These are phyloP conservation scores for Leonotis leonurus DNA, from an alignment of 257 asterid genomes.

Conservation along the genomic window DNA sequence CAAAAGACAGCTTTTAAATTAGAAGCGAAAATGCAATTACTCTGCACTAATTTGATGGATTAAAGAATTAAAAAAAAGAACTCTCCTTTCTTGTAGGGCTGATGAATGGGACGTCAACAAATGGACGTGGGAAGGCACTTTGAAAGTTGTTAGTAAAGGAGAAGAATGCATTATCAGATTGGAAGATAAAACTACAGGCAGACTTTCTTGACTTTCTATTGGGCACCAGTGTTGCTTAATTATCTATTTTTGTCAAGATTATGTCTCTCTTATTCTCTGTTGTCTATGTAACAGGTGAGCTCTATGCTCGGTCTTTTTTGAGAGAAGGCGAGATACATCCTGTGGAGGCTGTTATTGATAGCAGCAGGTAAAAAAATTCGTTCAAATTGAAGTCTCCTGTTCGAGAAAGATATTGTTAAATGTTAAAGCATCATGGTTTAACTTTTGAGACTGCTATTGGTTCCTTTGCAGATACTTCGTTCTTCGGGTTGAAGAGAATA, in stretches of 20 bases:
- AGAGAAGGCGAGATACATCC: slow-evolving; percentile 99
- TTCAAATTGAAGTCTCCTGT: not conserved
- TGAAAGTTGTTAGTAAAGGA: slow-evolving; percentile 82
- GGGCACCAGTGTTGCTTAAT: not conserved
- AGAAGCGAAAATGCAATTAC: not conserved
- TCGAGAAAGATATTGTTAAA: not conserved
- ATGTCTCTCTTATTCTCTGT: not conserved
- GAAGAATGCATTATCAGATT: slow-evolving; percentile 85
- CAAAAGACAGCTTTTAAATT: not conserved
- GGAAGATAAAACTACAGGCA: slow-evolving; percentile 91
- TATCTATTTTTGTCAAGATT: not conserved
- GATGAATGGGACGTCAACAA: slow-evolving; percentile 98
- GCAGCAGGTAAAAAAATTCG: slow-evolving; percentile 74
- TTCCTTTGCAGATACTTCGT: slow-evolving; percentile 80
- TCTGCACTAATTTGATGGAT: not conserved
- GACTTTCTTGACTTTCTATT: slow-evolving; percentile 3
- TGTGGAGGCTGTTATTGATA: slow-evolving; percentile 94
- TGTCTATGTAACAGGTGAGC: slow-evolving; percentile 53
- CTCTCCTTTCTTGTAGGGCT: slow-evolving; percentile 51
- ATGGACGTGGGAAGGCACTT: slow-evolving; percentile 97
- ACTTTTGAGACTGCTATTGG: slow-evolving; percentile 18
- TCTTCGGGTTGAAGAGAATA: slow-evolving; percentile 88
- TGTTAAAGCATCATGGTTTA: slow-evolving; percentile 7
- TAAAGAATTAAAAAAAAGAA: not conserved
- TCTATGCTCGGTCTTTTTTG: slow-evolving; percentile 94